A percentile compares a stretch with the other conserved stretches of the same genome.
phyloP scores from a whole-genome alignment of 2,329 filamentous ascomycete species.

The Aspergillus caelatus region DNA sequence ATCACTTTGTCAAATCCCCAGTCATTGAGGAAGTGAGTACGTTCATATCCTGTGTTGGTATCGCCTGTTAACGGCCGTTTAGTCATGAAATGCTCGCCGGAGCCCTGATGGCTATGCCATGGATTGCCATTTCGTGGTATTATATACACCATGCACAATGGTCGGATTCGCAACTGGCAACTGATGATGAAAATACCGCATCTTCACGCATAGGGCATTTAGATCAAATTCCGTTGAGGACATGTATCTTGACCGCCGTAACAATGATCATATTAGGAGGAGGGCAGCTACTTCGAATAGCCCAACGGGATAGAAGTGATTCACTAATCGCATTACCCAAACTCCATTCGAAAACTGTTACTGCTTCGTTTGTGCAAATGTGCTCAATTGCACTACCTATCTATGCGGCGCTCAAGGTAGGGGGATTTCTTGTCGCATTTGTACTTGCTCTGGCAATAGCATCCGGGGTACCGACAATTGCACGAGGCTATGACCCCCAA shows the following conservation, averaged over 20 bases:
- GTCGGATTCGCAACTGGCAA: conserved; percentile 11
- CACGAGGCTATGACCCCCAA: conserved; percentile 16
- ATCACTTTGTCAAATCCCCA: background rate
- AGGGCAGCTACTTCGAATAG: conserved; percentile 26
- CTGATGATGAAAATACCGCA: conserved; percentile 9
- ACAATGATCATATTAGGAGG: conserved; percentile 36
- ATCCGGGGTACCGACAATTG: conserved; percentile 44
- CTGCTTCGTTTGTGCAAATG: conserved; percentile 35
- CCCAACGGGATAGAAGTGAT: conserved; percentile 10
- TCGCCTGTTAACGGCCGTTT: conserved; percentile 5
- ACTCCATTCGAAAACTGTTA: conserved; percentile 18
- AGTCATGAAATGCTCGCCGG: conserved; percentile 54
- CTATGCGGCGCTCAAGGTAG: conserved; percentile 59
- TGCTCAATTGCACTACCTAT: conserved; percentile 55
- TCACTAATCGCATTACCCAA: conserved; percentile 21
- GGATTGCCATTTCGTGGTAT: conserved; percentile 43
- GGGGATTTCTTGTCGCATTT: conserved; percentile 57
- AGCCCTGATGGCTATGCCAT: conserved; percentile 44
- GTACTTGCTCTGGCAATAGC: conserved; percentile 51
- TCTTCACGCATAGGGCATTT: conserved; percentile 16
- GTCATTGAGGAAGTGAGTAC: conserved; percentile 7
- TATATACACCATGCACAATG: conserved; percentile 28
- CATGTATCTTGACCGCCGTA: conserved; percentile 32
- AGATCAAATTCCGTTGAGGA: conserved; percentile 25
- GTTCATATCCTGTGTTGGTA: background rate